Evolutionary conservation across 495 filamentous ascomycete genomes (phyloP).

Genomic region (Aeminium ludgeri): DNA sequence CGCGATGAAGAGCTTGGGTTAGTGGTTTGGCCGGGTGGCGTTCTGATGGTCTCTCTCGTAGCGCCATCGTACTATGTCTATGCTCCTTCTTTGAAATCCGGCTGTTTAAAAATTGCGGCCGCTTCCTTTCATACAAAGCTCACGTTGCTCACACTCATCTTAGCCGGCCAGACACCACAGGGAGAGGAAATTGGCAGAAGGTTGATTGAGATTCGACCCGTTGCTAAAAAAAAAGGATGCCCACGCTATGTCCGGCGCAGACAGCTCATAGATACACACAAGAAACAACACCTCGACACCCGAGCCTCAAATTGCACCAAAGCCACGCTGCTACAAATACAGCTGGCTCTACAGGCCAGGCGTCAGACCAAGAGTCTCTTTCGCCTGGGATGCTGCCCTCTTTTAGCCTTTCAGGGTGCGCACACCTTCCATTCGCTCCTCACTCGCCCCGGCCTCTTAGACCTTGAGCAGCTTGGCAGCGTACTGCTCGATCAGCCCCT

Average conservation of each 20-base stretch:
- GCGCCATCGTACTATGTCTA: no score
- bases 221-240: no score
- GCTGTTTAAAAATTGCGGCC: no score
- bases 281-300: background rate
- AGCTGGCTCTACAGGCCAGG: background rate
- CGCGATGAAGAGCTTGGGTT: slow-evolving; percentile 26
- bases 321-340: background rate
- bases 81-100: no score
- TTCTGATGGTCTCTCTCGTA: no score
- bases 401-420: background rate
- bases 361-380: background rate
- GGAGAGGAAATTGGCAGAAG: no score
- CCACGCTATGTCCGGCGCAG: slow-evolving; percentile 1
- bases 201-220: no score
- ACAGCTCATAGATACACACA: slow-evolving; percentile 2
- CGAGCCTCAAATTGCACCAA: background rate
- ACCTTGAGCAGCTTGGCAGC: slow-evolving; percentile 69
- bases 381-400: background rate
- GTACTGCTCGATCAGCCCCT: slow-evolving; percentile 64
- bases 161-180: no score
- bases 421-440: background rate
- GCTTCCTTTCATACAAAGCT: no score
- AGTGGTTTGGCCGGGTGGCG: no score
- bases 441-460: slow-evolving; percentile 25
- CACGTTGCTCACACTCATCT: no score